These are phyloP conservation scores for Talaromyces sp. DNA, from an alignment of 2,329 filamentous ascomycete genomes.

Conservation along the genomic window DNA sequence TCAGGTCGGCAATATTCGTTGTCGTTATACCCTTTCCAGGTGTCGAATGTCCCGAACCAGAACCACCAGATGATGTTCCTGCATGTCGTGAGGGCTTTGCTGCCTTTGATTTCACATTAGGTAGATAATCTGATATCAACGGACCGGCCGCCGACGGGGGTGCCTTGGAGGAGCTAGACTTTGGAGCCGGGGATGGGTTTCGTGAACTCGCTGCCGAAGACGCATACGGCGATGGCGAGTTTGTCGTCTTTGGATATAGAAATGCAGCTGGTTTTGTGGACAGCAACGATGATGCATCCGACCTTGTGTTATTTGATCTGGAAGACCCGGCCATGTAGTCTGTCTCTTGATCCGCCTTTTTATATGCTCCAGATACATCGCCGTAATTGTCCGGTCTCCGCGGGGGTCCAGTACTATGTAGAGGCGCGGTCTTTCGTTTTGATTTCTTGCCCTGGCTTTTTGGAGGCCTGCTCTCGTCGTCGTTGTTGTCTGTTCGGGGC, in stretches of 20 bases:
- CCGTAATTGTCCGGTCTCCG: slow-evolving; percentile 60
- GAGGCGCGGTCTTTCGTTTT: slow-evolving; percentile 53
- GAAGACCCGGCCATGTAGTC: slow-evolving; percentile 63
- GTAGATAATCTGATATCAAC: slow-evolving; percentile 69
- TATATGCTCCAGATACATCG: slow-evolving; percentile 63
- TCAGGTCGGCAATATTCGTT: slow-evolving; percentile 51
- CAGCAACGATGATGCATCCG: slow-evolving; percentile 44
- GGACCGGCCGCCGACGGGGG: slow-evolving; percentile 68
- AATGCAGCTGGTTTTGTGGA: slow-evolving; percentile 47
- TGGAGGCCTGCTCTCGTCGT: slow-evolving; percentile 8
- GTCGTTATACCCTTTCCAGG: slow-evolving; percentile 51
- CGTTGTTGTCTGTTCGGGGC: slow-evolving; percentile 5
- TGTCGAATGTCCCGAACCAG: slow-evolving; percentile 44
- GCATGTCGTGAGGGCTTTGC: slow-evolving; percentile 35
- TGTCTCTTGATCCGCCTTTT: slow-evolving; percentile 62
- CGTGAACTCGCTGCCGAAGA: slow-evolving; percentile 42
- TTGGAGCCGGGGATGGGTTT: slow-evolving; percentile 33
- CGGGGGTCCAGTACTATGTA: slow-evolving; percentile 57
- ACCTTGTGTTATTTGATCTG: slow-evolving; percentile 34
- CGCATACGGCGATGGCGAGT: slow-evolving; percentile 22
- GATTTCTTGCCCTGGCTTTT: slow-evolving; percentile 43
- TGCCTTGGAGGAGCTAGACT: slow-evolving; percentile 31
- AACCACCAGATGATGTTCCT: slow-evolving; percentile 21
- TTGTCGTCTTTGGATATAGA: slow-evolving; percentile 35
- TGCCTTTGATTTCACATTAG: slow-evolving; percentile 54